Evolutionary conservation across 768 basidiomycete genomes (phyloP), one percentile per base, ranked within the genome.

Genomic region (Boletales sp.): DNA sequence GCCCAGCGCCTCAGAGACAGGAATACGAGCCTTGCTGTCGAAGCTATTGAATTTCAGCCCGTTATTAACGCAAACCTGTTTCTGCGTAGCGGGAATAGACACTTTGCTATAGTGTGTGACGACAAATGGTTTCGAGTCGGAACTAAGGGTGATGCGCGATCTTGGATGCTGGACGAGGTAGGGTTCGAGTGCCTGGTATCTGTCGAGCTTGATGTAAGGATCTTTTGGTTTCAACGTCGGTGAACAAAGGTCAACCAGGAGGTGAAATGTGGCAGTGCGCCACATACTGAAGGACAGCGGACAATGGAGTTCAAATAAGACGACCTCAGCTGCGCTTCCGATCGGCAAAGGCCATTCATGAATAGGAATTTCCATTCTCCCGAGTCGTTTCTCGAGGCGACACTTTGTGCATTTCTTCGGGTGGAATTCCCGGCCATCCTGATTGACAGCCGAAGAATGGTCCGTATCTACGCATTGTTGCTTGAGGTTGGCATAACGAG

Each of bases 301-400:
- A 44, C 69, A 69, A 10, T 56, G 49, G 2, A 78, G 51, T 50
- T 80, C 76, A 44, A 80, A 80, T 2, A 78, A 58, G 14, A 70
- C 64, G 0, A 56, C 56, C 44, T 70, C 59, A 0, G 67, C 66
- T 5, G 58, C 12, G 6, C 15, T 18, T 11, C 55, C 39, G 1
- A 44, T 30, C 0, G 79, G 76, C 35, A 80, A 54, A 0, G 78
- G 79, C 77, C 76, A 77, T 46, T 80, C 79, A 34, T 75, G 64
- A 5, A 74, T 54, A 1, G 21, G 0, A 19, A 80, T 77, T 0
- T 19, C 4, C 61, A 77, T 54, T 0, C 1, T 17, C 0, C 25
- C 15, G 0, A 64, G 59, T 43, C 58, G 14, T 14, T 38, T 46
- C n/a, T 66, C 46, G 15, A 68, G 37, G 2, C 8, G 4, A 39